Evolutionary conservation across 805 yeast genomes (phyloP), one percentile per base, ranked within the genome.

Genomic region (Monosporozyma servazzii): DNA sequence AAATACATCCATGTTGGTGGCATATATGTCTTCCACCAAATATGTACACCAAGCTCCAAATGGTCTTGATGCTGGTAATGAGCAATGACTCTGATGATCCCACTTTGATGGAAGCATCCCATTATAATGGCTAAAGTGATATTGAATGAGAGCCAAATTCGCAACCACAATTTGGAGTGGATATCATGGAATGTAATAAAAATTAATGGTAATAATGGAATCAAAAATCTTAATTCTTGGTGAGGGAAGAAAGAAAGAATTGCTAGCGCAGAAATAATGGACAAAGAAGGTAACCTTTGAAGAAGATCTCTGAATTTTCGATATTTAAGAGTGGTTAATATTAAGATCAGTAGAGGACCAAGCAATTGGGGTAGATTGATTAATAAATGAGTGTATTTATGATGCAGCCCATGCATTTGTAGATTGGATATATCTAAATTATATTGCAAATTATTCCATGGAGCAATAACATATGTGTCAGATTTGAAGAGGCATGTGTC

Each of bases 11-110:
- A 93, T 4, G 88, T 77, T 3, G 99, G 98, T 0, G 98, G 97
- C 3, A 88, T 78, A 59, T 91, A 93, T 0, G 96, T 88, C 65
- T 88, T 81, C 98, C 98, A 91, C 88, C 95, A 91, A 5, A 91
- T 61, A 36, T 79, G 76, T 0, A 79, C 70, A 0, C 75, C 67
- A 3, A 65, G 21, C 3, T 20, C 23, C 10, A 13, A 21, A 23
- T 48, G 5, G 6, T 43, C 25, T 49, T 21, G 10, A 17, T 59
- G 53, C 18, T 67, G 65, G 2, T 80, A 48, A 49, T 73, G 62
- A 21, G 71, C 71, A 39, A 86, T 69, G 0, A 86, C 84, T 0
- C 87, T 84, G 1, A 91, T 70, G 0, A 93, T 79, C 1, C 99
- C 99, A 41, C 91, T 89, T 71, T 93, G 99, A 61, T 93, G 99